Evolutionary conservation across 371 early-diverging fungal species (phyloP).

Genomic region (Mucor lusitanicus): DNA sequence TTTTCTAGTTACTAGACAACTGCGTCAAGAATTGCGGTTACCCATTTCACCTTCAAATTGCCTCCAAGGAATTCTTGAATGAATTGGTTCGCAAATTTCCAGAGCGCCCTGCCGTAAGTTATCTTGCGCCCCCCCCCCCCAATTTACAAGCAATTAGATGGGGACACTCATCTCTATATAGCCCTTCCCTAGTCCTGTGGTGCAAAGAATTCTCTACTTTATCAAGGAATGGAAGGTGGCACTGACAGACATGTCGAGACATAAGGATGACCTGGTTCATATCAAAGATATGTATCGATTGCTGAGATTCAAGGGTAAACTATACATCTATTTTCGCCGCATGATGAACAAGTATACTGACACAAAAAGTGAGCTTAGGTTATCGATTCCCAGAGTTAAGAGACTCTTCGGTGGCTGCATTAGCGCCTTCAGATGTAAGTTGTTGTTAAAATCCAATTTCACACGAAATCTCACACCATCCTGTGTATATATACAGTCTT

Average conservation of each 20-base stretch:
- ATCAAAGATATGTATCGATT: constrained; percentile 95
- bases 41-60: constrained; percentile 94
- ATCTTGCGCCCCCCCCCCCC: no score
- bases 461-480: not conserved
- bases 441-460: not conserved
- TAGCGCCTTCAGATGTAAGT: constrained; percentile 64
- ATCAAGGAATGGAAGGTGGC: constrained; percentile 95
- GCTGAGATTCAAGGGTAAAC: constrained; percentile 77
- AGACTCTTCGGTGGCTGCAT: constrained; percentile 59
- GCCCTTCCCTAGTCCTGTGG: constrained; percentile 65
- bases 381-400: constrained; percentile 86
- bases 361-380: constrained; percentile 31
- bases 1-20: constrained; percentile 82
- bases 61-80: constrained; percentile 95
- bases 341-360: not conserved
- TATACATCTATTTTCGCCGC: no score
- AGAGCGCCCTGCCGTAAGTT: constrained; percentile 77
- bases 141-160: no score
- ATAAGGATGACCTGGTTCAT: constrained; percentile 89
- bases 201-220: constrained; percentile 87
- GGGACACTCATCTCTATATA: constrained; percentile 1
- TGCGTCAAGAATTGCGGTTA: constrained; percentile 98
- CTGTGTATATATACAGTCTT: constrained; percentile 29
- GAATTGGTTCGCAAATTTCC: constrained; percentile 95
- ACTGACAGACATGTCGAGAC: constrained; percentile 81